Percentiles rank a stretch among this genome's conserved stretches.
Evolutionary conservation across 805 yeast genomes (phyloP).

Genomic region (Nakazawaea pomicola): DNA sequence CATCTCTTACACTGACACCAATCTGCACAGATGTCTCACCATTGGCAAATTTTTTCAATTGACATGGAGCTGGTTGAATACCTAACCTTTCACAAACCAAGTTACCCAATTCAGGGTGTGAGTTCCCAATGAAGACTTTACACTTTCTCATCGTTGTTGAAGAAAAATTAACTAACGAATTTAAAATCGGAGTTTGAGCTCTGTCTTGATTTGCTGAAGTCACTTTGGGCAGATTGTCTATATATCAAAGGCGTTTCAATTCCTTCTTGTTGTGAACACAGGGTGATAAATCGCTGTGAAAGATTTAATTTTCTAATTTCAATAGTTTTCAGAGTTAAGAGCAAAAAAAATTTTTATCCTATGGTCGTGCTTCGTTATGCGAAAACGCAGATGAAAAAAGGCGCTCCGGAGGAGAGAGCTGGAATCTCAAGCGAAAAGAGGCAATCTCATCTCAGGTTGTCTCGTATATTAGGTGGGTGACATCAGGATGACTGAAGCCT

Average conservation of each 20-base stretch:
- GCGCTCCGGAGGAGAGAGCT: constrained; percentile 1
- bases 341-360: constrained; percentile 1
- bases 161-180: constrained; percentile 4
- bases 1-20: constrained; percentile 93
- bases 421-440: neutral
- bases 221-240: constrained; percentile 10
- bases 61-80: constrained; percentile 89
- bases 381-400: neutral
- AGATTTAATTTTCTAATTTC: neutral
- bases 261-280: too few relatives aligned
- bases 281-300: too few relatives aligned
- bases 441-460: too few relatives aligned
- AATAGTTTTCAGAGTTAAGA: neutral
- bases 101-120: constrained; percentile 92
- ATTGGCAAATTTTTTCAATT: constrained; percentile 87
- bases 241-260: too few relatives aligned
- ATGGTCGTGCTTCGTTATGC: neutral
- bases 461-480: too few relatives aligned
- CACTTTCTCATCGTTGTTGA: constrained; percentile 77
- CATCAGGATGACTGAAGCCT: neutral
- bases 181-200: constrained; percentile 6
- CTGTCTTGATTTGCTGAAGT: constrained; percentile 1
- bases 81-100: constrained; percentile 89
- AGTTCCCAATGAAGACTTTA: constrained; percentile 92
- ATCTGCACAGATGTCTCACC: constrained; percentile 97